Percentiles rank a stretch among this genome's conserved stretches.
These are phyloP conservation scores for Nicotiana undulata DNA, from an alignment of 257 asterid species.

Conservation along the genomic window DNA sequence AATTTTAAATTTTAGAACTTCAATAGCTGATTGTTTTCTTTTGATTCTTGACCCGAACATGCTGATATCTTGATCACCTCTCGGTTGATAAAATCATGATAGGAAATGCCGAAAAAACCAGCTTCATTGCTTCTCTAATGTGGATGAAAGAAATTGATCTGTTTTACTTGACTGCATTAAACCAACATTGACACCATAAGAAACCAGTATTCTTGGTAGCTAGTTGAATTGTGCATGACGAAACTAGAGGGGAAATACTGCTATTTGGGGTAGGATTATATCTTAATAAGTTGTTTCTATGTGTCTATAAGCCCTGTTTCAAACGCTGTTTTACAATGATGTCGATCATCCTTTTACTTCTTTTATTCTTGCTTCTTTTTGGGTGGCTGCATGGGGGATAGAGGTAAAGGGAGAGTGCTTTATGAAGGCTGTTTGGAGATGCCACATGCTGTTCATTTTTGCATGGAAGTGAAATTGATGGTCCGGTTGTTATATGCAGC, in stretches of 20 bases:
- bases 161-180: neutral
- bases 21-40: neutral
- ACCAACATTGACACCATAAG: neutral
- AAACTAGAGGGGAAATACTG: neutral
- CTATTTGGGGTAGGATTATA: neutral
- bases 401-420: neutral
- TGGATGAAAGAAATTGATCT: neutral
- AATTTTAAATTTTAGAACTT: neutral
- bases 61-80: neutral
- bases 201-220: too few species aligned
- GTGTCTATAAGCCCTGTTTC: neutral
- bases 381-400: neutral
- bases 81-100: neutral
- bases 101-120: neutral
- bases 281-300: neutral
- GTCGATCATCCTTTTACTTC: neutral
- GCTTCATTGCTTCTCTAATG: neutral
- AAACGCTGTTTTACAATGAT: neutral
- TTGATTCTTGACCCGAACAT: neutral
- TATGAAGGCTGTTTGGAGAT: neutral
- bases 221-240: neutral
- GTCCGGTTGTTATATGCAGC: neutral
- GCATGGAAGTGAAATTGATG: neutral
- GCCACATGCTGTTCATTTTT: neutral
- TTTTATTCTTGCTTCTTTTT: neutral